Conservation (phyloP, 805 yeast species). For the Lipomyces yamanashiensis region DNA sequence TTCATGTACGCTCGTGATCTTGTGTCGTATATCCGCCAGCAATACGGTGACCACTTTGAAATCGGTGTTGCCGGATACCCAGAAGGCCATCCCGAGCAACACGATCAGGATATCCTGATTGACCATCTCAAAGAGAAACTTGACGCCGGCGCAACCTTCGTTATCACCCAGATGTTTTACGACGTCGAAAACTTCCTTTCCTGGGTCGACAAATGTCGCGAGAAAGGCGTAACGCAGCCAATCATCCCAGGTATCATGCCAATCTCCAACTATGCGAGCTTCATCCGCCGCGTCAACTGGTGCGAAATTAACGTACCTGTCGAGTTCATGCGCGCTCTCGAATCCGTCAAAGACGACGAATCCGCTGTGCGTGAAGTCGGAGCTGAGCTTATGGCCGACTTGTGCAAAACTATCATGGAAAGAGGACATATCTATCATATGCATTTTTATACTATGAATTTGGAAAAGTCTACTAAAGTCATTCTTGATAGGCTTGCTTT, state of each 20-base stretch:
- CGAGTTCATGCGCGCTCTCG: conserved; percentile 68
- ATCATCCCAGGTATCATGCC: conserved; percentile 99
- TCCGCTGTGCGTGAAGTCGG: conserved; percentile 84
- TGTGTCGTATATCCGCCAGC: conserved; percentile 69
- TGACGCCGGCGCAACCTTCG: conserved; percentile 92
- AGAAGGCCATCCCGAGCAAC: conserved; percentile 94
- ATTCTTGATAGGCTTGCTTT: conserved; percentile 75
- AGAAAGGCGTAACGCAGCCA: conserved; percentile 76
- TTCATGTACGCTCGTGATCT: conserved; percentile 88
- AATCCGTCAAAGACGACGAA: conserved; percentile 89
- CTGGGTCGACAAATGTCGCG: conserved; percentile 79
- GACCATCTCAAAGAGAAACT: conserved; percentile 79
- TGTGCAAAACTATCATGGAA: conserved; percentile 75
- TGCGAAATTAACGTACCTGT: conserved; percentile 82
- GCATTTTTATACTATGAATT: conserved; percentile 96
- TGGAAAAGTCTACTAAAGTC: conserved; percentile 90
- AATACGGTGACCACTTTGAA: conserved; percentile 86
- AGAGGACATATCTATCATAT: conserved; percentile 79
- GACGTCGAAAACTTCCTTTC: conserved; percentile 81
- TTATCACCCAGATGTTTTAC: conserved; percentile 96
- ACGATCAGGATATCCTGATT: conserved; percentile 57
- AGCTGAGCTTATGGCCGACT: conserved; percentile 74
- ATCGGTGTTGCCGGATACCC: conserved; percentile 98
- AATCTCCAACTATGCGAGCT: conserved; percentile 90
- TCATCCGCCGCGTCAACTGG: conserved; percentile 93